Base-by-base conservation (phyloP, 306 rosid genomes). In the Castanea crenata region DNA sequence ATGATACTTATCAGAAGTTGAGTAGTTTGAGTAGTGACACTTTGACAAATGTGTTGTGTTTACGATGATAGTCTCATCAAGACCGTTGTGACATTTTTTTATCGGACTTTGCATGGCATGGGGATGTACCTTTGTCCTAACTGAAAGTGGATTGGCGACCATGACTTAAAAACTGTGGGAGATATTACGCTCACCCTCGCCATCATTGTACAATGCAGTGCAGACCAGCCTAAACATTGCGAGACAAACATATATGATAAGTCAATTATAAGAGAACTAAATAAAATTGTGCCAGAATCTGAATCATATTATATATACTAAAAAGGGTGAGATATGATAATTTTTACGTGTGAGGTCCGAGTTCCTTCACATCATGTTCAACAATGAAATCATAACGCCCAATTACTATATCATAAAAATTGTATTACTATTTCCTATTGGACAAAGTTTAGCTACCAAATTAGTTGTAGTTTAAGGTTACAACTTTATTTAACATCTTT, bases 351-450 rank as follows among this genome's bases (percentile, higher is more conserved):
- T 95, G 98, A 84, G 98, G 90, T 77, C 99, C 99, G 35, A 95
- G 98, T 79, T 95, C 98, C 85, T 92, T 95, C 76, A 95, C 99
- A 69, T 95, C 99, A 71, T 95, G 98, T 70, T 95, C 99, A 9
- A 95, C 99, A 35, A 95, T 95, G 92, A 95, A 95, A 78, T 95
- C 99, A 69, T 95, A 95, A 44, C 94, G 97, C 25, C 99, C 98
- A 21, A 21, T 21, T 21, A 21, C 21, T 21, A 21, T 21, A 21
- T 21, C 21, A 21, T 8, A 41, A 41, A 41, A 0, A 0, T 41
- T 8, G 11, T 41, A 41, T 41, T 41, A 2, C 46, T 41, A 41
- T 41, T 41, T 7, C 0, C 11, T 41, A 38, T 8, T 41, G 3
- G 46, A 41, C 3, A 41, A 41, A 41, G 0, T 41, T 41, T 8